Evolutionary conservation across 805 yeast species (phyloP), one percentile per base, ranked within the genome.

Genomic region (Teunomyces gatunensis): DNA sequence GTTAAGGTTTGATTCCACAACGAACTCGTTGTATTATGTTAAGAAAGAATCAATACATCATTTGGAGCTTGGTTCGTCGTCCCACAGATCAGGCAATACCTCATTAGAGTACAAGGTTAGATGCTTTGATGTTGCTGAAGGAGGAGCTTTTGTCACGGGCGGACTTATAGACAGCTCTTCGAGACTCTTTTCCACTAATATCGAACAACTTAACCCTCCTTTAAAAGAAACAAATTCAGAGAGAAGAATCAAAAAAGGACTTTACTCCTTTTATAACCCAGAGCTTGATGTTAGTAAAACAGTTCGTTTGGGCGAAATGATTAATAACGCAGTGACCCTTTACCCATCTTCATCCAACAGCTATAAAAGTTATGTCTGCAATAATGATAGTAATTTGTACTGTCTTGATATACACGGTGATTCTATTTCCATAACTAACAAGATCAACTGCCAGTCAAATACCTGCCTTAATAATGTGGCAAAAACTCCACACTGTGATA

Each of bases 381-480:
- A 90, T 63, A 91, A 91, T 63, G 98, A 91, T 63, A 78, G 81
- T 37, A 72, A 79, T 45, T 68, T 90, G 44, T 89, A 90, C 59
- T 69, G 77, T 44, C 74, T 88, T 47, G 85, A 84, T 54, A 73
- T 89, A 6, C 59, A 66, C 35, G 64, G 79, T 5, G 76, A 77
- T 9, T 48, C 55, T 20, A 68, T 78, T 12, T 69, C 74, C 10
- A 60, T 78, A 34, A 55, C 69, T 42, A 68, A 68, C 55, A 67
- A 77, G 40, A 57, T 81, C 51, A 61, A 77, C 51, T 73, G 75
- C 49, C 74, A 71, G 49, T 49, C 83, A 47, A 83, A 81, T 37
- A 79, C 83, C 35, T 84, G 95, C 4, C 72, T 90, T 50, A 91
- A 91, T 59, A 87, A 87, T 61, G 84, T 90, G 1, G 78, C 81